A percentile compares a stretch with the other conserved stretches of the same genome.
Conservation (phyloP, 2,329 filamentous ascomycete species). For the Penicillium concentricum region DNA sequence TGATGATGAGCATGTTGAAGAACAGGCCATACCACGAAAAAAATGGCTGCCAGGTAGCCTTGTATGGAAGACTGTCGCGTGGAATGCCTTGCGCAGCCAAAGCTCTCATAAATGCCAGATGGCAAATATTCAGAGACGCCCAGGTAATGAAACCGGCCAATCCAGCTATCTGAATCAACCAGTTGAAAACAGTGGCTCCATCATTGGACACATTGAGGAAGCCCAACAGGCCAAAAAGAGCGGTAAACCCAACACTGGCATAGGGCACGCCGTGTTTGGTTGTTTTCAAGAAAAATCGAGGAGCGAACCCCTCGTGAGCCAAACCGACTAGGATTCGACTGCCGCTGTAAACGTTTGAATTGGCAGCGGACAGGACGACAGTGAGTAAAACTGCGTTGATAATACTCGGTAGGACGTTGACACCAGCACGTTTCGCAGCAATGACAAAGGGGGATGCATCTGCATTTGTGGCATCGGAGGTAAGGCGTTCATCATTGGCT, state of each 20-base stretch:
- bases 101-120: conserved; percentile 4
- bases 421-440: conserved; percentile 1
- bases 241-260: conserved; percentile 2
- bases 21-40: conserved; percentile 7
- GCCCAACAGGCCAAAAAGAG: conserved; percentile 3
- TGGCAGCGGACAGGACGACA: conserved; percentile 6
- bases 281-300: background rate
- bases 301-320: conserved; percentile 5
- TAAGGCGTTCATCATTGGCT: conserved; percentile 57
- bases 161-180: conserved; percentile 7
- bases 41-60: conserved; percentile 4
- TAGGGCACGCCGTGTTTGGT: conserved; percentile 4
- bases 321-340: conserved; percentile 7
- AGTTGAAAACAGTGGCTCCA: conserved; percentile 8
- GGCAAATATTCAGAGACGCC: conserved; percentile 6
- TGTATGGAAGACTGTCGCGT: conserved; percentile 4
- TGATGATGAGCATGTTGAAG: conserved; percentile 5
- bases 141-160: conserved; percentile 7
- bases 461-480: conserved; percentile 32
- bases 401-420: conserved; percentile 3
- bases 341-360: conserved; percentile 9
- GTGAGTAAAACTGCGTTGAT: conserved; percentile 8
- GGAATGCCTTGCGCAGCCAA: conserved; percentile 4
- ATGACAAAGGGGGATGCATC: conserved; percentile 7
- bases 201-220: conserved; percentile 5